Base-by-base conservation (phyloP, 2,329 filamentous ascomycete genomes). In the Pseudogymnoascus sp. region DNA sequence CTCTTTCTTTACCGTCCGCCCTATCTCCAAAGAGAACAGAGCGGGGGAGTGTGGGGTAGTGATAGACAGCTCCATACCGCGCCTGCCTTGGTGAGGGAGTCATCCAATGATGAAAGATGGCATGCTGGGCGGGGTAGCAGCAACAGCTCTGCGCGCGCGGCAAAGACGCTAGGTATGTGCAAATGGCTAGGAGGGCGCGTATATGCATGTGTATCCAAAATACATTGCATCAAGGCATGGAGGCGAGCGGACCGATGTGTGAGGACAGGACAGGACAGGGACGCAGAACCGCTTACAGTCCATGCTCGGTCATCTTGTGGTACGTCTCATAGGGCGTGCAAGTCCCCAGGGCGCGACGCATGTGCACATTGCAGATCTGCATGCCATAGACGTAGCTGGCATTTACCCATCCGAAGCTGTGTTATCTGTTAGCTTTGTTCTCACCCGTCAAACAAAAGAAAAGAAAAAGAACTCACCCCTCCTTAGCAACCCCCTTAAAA, bases 361-460 rank as follows among this genome's bases (percentile, higher is more conserved):
- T 93, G 76, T 96, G 91, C 34, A 90, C 89, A 70, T 90, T 93
- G 65, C 96, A 82, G 69, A 97, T 90, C 68, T 93, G 88, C 66
- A 97, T 81, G 42, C 93, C 95, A 73, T 96, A 96, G 64, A 97
- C 90, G 74, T 96, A 99, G 74, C 93, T 97, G 71, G 95, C 93
- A 74, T 99, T 99, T 72, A 97, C 95, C 95, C 95, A 99, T 62
- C 93, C 95, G 73, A 99, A 99, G 64, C 93, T 96, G 59, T 96
- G 59, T n/a, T 26, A 69, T 77, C 66, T 77, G 74, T 72, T 63
- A 71, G 29, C 29, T 31, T 31, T 7, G 7, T 31, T 31, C 29
- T 31, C 29, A 31, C 6, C 29, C 7, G 2, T 7, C 29, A 7
- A 29, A 37, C 11, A 34, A 10, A 54, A 21, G 6, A 42, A 39